phyloP scores from a whole-genome alignment of 2,329 filamentous ascomycete species.

The Sporothrix euskadiensis region DNA sequence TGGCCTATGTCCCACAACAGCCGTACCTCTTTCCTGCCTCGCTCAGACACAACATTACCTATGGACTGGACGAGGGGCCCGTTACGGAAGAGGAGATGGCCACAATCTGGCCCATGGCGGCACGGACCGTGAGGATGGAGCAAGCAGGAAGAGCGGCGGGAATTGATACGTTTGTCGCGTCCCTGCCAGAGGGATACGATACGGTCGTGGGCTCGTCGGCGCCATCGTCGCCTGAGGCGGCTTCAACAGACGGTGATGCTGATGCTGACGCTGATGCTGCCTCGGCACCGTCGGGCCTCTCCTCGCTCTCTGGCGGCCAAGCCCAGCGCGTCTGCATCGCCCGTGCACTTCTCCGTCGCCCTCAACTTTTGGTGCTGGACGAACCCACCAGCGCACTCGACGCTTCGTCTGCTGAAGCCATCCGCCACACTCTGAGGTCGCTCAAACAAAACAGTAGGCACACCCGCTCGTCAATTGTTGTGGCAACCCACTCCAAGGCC shows the following conservation, averaged over 20 bases:
- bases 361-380: slow-evolving; percentile 75
- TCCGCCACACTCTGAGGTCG: slow-evolving; percentile 50
- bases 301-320: slow-evolving; percentile 76
- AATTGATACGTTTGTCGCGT: slow-evolving; percentile 74
- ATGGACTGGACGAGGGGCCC: slow-evolving; percentile 61
- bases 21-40: slow-evolving; percentile 77
- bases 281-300: slow-evolving; percentile 31
- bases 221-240: slow-evolving; percentile 43
- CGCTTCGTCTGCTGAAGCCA: slow-evolving; percentile 61
- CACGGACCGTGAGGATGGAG: slow-evolving; percentile 45
- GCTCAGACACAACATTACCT: slow-evolving; percentile 78
- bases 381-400: slow-evolving; percentile 81
- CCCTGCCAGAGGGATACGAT: slow-evolving; percentile 68
- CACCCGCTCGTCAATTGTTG: slow-evolving; percentile 66
- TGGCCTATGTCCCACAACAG: slow-evolving; percentile 69
- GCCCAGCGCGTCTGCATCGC: slow-evolving; percentile 80
- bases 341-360: slow-evolving; percentile 70
- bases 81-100: neutral
- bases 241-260: neutral
- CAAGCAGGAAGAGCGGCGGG: slow-evolving; percentile 59
- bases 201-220: slow-evolving; percentile 68
- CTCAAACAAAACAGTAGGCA: neutral
- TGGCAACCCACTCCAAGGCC: slow-evolving; percentile 78
- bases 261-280: neutral
- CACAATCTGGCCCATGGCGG: slow-evolving; percentile 50